phyloP scores from a whole-genome alignment of 2,329 filamentous ascomycete species.

The Hypoxylon sp. region DNA sequence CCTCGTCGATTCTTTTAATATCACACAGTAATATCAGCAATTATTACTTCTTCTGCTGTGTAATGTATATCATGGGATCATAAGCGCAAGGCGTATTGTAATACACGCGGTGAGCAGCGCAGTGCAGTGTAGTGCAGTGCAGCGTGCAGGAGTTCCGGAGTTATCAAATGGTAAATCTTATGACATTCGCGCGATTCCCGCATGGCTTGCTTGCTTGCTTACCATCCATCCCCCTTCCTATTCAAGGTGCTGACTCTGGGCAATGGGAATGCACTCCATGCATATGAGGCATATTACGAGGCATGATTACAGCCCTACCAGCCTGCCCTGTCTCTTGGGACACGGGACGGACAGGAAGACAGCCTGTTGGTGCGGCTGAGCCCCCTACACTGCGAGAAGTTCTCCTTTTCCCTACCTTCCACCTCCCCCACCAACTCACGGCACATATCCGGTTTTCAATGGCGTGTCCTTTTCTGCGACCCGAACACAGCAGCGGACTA shows the following conservation, averaged over 20 bases:
- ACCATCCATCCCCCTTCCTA: constrained; percentile 2
- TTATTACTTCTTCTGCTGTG: constrained; percentile 16
- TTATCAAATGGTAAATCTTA: constrained; percentile 34
- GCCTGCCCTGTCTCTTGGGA: neutral
- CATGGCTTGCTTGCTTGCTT: constrained; percentile 12
- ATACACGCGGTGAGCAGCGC: constrained; percentile 13
- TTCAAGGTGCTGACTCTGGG: constrained; percentile 37
- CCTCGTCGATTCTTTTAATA: neutral
- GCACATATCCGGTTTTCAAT: constrained; percentile 5
- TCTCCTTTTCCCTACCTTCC: constrained; percentile 8
- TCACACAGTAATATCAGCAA: neutral
- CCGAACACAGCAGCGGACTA: constrained; percentile 16
- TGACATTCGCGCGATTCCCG: constrained; percentile 26
- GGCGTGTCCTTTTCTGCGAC: constrained; percentile 4
- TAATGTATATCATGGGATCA: constrained; percentile 19
- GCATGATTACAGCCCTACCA: constrained; percentile 38
- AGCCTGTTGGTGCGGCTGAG: constrained; percentile 41
- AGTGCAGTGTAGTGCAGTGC: neutral
- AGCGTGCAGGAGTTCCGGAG: constrained; percentile 27
- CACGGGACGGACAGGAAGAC: constrained; percentile 1
- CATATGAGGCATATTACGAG: constrained; percentile 43
- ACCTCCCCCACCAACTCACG: neutral
- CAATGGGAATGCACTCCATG: constrained; percentile 17
- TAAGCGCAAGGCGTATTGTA: constrained; percentile 22
- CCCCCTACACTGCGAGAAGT: constrained; percentile 10